Percentiles rank a stretch among this genome's conserved stretches.
phyloP scores from a whole-genome alignment of 2,329 filamentous ascomycete genomes.

The Pseudopithomyces maydicus region DNA sequence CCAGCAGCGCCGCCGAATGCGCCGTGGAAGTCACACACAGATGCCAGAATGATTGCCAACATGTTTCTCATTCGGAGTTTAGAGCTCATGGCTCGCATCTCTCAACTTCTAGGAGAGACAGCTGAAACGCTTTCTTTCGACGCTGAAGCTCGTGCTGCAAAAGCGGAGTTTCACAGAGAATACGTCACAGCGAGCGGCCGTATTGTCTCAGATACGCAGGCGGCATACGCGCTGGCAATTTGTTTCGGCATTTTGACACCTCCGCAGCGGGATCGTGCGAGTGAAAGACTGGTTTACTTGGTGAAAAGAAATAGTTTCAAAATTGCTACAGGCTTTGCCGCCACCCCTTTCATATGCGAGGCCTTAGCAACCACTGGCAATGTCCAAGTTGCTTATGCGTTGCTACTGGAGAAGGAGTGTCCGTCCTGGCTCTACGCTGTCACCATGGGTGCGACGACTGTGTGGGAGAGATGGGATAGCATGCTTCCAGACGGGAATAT shows the following conservation, averaged over 20 bases:
- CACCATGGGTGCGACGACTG: constrained; percentile 52
- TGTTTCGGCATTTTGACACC: constrained; percentile 28
- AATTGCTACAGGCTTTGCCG: constrained; percentile 9
- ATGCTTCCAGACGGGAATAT: constrained; percentile 50
- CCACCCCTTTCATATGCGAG: constrained; percentile 3
- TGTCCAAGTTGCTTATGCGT: constrained; percentile 42
- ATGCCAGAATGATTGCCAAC: neutral
- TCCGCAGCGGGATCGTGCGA: neutral
- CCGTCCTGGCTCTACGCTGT: constrained; percentile 57
- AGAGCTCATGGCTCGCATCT: neutral
- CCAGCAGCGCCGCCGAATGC: neutral
- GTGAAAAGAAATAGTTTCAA: neutral
- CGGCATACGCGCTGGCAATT: constrained; percentile 15
- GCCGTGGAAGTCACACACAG: constrained; percentile 14
- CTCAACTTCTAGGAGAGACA: neutral
- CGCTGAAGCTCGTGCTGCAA: neutral
- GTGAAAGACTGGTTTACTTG: neutral
- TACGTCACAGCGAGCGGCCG: constrained; percentile 5
- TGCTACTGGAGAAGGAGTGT: constrained; percentile 52
- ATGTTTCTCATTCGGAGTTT: neutral
- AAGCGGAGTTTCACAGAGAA: constrained; percentile 1
- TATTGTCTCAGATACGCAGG: constrained; percentile 7
- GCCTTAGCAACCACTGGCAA: neutral
- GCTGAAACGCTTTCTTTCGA: neutral
- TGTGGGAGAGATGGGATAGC: constrained; percentile 58